Evolutionary conservation across 1,284 basidiomycete genomes (phyloP).

Genomic region (Cutaneotrichosporon sp.): DNA sequence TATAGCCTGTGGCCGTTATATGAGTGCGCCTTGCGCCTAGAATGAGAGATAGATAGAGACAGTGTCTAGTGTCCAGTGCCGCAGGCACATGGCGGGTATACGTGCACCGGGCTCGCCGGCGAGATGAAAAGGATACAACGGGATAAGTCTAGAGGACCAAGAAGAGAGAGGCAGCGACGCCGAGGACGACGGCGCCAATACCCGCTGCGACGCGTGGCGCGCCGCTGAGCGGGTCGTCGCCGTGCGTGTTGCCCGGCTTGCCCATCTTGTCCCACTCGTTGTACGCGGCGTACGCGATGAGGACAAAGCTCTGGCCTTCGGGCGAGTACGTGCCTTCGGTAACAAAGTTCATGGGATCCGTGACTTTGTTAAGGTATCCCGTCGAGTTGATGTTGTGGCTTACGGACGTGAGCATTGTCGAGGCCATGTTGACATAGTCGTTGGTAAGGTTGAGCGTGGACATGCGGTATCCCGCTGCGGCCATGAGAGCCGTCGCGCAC

Average conservation of each 20-base stretch:
- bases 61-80: too few relatives aligned
- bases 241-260: constrained; percentile 49
- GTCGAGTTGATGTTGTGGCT: constrained; percentile 46
- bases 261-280: constrained; percentile 61
- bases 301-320: constrained; percentile 64
- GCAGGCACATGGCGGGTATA: too few relatives aligned
- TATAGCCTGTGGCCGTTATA: too few relatives aligned
- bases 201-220: not conserved
- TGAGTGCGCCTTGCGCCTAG: too few relatives aligned
- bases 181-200: not conserved
- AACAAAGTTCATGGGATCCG: constrained; percentile 59
- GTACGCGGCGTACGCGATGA: constrained; percentile 66
- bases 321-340: constrained; percentile 54
- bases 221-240: constrained; percentile 18
- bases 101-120: too few relatives aligned
- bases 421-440: constrained; percentile 32
- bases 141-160: not conserved
- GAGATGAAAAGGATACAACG: not conserved
- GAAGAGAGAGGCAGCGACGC: not conserved
- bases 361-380: constrained; percentile 64
- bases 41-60: too few relatives aligned
- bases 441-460: constrained; percentile 44
- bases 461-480: constrained; percentile 63
- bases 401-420: constrained; percentile 34
- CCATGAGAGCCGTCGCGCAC: constrained; percentile 67